These are phyloP conservation scores for Triangularia setosa DNA, from an alignment of 2,329 filamentous ascomycete genomes.

Conservation along the genomic window DNA sequence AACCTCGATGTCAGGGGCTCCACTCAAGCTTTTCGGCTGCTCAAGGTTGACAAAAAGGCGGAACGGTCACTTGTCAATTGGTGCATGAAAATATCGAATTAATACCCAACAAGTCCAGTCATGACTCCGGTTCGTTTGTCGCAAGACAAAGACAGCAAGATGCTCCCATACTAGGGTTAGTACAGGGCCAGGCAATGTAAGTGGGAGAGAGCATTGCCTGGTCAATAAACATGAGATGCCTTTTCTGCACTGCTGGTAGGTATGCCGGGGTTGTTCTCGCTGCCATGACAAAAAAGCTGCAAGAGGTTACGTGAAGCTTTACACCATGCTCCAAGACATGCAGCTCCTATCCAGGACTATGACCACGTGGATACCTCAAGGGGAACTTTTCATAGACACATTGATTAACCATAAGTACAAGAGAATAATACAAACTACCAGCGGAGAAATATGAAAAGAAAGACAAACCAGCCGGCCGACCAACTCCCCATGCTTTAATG, in stretches of 20 bases:
- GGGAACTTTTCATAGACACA: not conserved
- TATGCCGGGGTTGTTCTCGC: too few relatives aligned
- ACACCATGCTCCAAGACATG: not conserved
- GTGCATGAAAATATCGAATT: not conserved
- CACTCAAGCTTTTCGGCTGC: not conserved
- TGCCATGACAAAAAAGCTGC: too few relatives aligned
- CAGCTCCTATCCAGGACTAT: not conserved
- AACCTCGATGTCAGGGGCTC: not conserved
- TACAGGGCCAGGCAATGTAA: not conserved
- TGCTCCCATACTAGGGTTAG: not conserved
- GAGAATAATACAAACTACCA: not conserved
- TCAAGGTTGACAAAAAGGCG: not conserved
- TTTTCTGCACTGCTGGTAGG: too few relatives aligned
- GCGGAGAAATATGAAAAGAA: not conserved
- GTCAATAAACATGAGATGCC: too few relatives aligned
- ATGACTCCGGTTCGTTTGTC: not conserved
- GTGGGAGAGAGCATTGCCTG: too few relatives aligned
- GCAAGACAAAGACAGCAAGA: not conserved
- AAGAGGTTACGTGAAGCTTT: not conserved
- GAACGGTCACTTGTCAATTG: not conserved
- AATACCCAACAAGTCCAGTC: not conserved
- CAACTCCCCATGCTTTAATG: not conserved
- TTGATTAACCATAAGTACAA: not conserved
- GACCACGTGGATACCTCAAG: not conserved
- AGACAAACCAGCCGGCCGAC: not conserved